Percentiles rank a stretch among this genome's conserved stretches.
These are phyloP conservation scores for Leccinum ochraceum DNA, from an alignment of 768 basidiomycete genomes.

Conservation along the genomic window DNA sequence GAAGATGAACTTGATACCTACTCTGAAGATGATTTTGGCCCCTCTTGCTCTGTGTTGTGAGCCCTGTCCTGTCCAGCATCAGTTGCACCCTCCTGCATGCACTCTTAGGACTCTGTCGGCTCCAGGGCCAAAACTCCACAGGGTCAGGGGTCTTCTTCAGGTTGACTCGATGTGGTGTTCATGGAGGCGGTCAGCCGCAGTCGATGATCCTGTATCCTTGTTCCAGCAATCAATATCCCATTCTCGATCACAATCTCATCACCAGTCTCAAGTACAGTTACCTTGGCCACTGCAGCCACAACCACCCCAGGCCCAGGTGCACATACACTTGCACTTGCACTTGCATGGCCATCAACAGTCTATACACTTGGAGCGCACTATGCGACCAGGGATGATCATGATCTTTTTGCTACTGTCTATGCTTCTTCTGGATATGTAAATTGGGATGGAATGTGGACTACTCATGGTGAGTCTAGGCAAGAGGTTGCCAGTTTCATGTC, in stretches of 20 bases:
- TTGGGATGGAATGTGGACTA: no score
- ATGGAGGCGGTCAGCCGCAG: constrained; percentile 33
- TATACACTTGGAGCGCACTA: constrained; percentile 21
- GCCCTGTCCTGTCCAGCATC: constrained; percentile 42
- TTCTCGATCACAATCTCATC: constrained; percentile 15
- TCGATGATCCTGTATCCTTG: constrained; percentile 19
- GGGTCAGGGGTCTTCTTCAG: constrained; percentile 31
- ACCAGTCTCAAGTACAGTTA: constrained; percentile 8
- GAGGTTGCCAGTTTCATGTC: no score
- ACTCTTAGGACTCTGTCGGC: constrained; percentile 46
- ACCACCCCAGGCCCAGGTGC: not conserved
- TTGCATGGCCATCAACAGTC: constrained; percentile 12
- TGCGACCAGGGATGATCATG: not conserved
- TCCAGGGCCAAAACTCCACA: constrained; percentile 35
- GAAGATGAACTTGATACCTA: constrained; percentile 69
- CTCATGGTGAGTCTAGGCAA: no score
- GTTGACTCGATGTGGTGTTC: constrained; percentile 27
- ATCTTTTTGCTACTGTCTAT: no score
- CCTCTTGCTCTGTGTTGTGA: constrained; percentile 33
- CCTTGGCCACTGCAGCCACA: not conserved
- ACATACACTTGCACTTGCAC: not conserved
- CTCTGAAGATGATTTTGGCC: constrained; percentile 61
- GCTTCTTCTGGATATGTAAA: no score
- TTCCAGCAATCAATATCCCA: constrained; percentile 16
- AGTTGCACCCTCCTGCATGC: constrained; percentile 53